Base-by-base conservation (phyloP, 2,329 filamentous ascomycete genomes). In the Aureobasidium uvarum region DNA sequence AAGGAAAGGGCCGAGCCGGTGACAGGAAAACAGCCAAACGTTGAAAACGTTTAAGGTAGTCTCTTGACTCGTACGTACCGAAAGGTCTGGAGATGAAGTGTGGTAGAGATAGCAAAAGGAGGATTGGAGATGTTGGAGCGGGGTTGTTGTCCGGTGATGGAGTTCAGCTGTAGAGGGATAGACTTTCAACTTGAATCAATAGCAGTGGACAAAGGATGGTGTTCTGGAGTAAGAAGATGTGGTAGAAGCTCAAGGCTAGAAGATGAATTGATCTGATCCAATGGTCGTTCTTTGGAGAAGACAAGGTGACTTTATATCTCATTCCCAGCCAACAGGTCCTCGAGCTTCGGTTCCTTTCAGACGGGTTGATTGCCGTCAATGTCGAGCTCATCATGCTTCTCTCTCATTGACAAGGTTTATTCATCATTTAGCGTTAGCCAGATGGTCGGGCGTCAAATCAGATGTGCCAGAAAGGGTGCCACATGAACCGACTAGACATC, bases 371-470 rank as follows among this genome's bases (percentile, higher is more conserved):
- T 62, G 36, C 33, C 41, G 43, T 62, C 25, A 25, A 43, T 39
- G 46, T 54, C 60, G 38, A 63, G n/a, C 33, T 18, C 48, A 63
- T 43, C 46, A 36, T 43, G 38, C 48, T 18, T 28, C 18, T 16
- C 11, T 10, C 46, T 63, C 25, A 36, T 20, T 33, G 48, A 63
- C 60, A 63, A 54, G 60, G 48, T 63, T 63, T 14, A 45, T 6
- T 20, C 16, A 52, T 50, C 48, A n/a, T 45, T 43, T 63, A 54
- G 48, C 41, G 60, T 63, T 63, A 63, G 60, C 38, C 48, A 54
- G 51, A 63, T 33, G 60, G 38, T 36, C 60, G 60, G 48, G 60
- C 60, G 60, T 54, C 60, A 28, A 54, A 63, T 63, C 60, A 63
- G 48, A 54, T n/a, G 48, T 63, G 23, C 36, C 38, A 23, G 14